These are phyloP conservation scores for Exophiala aquamarina DNA, from an alignment of 2,329 filamentous ascomycete species.

Conservation along the genomic window DNA sequence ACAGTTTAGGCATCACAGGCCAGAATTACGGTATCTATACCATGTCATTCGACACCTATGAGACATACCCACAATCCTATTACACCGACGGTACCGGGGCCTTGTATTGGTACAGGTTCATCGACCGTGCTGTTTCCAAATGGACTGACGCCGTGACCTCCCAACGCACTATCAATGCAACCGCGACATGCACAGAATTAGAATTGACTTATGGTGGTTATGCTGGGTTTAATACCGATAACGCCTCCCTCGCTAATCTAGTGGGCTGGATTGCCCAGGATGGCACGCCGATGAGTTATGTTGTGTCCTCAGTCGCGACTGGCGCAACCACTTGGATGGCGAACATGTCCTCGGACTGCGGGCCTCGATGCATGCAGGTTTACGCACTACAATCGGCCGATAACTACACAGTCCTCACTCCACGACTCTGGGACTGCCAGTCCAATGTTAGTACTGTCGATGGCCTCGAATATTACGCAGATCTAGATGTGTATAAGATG, in stretches of 20 bases:
- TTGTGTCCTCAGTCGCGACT: constrained; percentile 7
- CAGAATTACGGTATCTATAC: constrained; percentile 9
- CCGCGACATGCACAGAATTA: constrained; percentile 15
- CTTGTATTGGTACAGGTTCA: constrained; percentile 21
- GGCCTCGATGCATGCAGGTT: constrained; percentile 17
- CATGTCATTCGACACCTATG: constrained; percentile 3
- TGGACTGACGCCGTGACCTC: neutral
- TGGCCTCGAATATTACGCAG: constrained; percentile 3
- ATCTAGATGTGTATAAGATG: constrained; percentile 8
- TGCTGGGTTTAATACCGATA: constrained; percentile 14
- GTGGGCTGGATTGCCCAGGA: constrained; percentile 14
- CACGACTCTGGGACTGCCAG: constrained; percentile 21
- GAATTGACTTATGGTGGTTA: constrained; percentile 17
- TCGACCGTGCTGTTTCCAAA: constrained; percentile 14
- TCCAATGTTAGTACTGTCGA: constrained; percentile 17
- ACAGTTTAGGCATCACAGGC: constrained; percentile 14
- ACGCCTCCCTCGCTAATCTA: constrained; percentile 1
- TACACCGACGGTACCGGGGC: constrained; percentile 45
- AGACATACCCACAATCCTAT: constrained; percentile 26
- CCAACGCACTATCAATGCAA: constrained; percentile 18
- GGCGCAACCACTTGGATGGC: constrained; percentile 23
- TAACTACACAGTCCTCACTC: constrained; percentile 30
- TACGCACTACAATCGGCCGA: constrained; percentile 22
- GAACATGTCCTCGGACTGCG: constrained; percentile 16
- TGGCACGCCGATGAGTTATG: constrained; percentile 7